Conservation (phyloP, 352 stramenopile species). For the Globisporangium polare region DNA sequence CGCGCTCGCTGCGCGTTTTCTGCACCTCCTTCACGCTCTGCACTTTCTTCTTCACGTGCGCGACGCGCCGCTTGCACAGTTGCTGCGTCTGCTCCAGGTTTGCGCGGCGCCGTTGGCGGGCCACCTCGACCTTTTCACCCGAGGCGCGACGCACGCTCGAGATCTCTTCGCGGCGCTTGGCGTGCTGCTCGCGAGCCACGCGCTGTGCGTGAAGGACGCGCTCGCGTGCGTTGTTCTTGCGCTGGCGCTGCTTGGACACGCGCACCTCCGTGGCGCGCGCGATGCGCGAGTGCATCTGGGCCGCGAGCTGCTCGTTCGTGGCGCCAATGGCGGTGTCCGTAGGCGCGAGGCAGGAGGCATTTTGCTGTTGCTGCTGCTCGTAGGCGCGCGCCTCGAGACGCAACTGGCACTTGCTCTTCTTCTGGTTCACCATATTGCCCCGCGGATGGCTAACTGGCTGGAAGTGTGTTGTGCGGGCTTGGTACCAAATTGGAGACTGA, state of each 20-base stretch:
- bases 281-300: constrained; percentile 41
- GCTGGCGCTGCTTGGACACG: constrained; percentile 33
- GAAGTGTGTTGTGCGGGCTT: not conserved
- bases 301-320: constrained; percentile 17
- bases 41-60: constrained; percentile 49
- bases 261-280: constrained; percentile 48
- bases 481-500: constrained; percentile 6
- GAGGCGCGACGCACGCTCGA: constrained; percentile 28
- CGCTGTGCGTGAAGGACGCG: constrained; percentile 55
- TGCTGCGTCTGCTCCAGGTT: constrained; percentile 39
- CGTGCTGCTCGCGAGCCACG: constrained; percentile 46
- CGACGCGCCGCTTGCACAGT: constrained; percentile 38
- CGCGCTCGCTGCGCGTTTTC: constrained; percentile 29
- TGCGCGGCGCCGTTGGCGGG: constrained; percentile 38
- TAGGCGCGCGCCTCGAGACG: constrained; percentile 53
- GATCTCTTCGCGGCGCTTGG: constrained; percentile 41
- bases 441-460: not conserved
- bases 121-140: constrained; percentile 44
- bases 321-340: not conserved
- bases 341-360: not conserved
- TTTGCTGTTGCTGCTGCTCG: constrained; percentile 6
- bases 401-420: constrained; percentile 69
- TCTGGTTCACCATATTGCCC: constrained; percentile 41
- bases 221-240: constrained; percentile 33
- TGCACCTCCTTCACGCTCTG: constrained; percentile 43